Base-by-base conservation (phyloP, 768 basidiomycete species). In the Neoboletus brunneissimus region DNA sequence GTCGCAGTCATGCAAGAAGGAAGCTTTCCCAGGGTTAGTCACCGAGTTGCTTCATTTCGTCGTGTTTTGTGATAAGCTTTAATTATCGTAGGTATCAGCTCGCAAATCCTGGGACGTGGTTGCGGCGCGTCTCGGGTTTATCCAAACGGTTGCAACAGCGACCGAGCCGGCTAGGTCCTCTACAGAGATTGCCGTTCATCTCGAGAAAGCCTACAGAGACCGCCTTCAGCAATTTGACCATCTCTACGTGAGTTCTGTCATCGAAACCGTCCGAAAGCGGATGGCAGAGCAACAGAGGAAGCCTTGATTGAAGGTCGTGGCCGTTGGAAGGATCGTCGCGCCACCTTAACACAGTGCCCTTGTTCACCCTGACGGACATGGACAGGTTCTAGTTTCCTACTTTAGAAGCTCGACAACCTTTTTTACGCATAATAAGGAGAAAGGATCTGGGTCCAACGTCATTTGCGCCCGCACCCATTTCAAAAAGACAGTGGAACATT, bases 1-100 rank as follows among this genome's bases (percentile, higher is more conserved):
- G 66, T 66, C 43, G 64, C 67, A 5, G 62, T 73, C 56, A 73
- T 72, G 72, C 67, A 70, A 48, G 65, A 67, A 57, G 70, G 67
- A 48, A 72, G 65, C 23, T 65, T 62, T 32, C 44, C 60, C 12
- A 63, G 67, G 67, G 69, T 72, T 48, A 11, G 61, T 69, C 37
- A 4, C 49, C 38, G 40, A 54, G 27, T 40, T 53, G 20, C 55
- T 56, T 49, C 15, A 25, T 43, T 48, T 51, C 23, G 31, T 35
- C 31, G n/a, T 46, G 44, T 23, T 11, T 10, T 43, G 40, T 54
- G 53, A 46, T 48, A 16, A 53, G 25, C 7, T 40, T 55, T 46
- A 1, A 56, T 60, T 43, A 12, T 55, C n/a, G 15, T 38, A 69
- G 68, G 68, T 69, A 25, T 59, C 42, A 3, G 42, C 50, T 18